Evolutionary conservation across 805 yeast species (phyloP), one percentile per base, ranked within the genome.

Genomic region (Candida fluviatilis): DNA sequence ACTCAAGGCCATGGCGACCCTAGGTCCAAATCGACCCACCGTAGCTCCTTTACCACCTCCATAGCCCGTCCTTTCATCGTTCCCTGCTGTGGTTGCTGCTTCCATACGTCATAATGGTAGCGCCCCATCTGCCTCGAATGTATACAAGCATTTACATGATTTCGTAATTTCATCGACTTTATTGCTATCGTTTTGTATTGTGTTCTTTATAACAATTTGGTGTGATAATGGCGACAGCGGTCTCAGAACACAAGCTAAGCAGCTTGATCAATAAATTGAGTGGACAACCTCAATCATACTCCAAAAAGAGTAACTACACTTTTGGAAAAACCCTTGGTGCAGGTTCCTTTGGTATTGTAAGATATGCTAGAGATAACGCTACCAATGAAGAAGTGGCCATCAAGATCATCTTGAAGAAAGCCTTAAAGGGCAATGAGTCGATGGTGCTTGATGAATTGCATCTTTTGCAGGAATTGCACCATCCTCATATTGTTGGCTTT

Each of bases 281-380:
- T 33, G 87, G 90, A 4, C 93, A 86, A 57, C 95, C 95, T 0
- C 71, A 66, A 10, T 75, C 84, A 5, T 82, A 82, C 50, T 54
- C 71, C 30, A 76, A 85, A 52, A 87, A 88, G 61, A 59, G 71
- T 34, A 70, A 76, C 42, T 90, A 87, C 53, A 76, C 80, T 6
- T 86, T 89, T 57, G 91, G 90, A 10, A 78, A 76, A 42, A 87
- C 96, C 0, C 64, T 90, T 10, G 98, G 98, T 7, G 97, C 97
- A 0, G 98, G 99, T 4, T 78, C 95, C 1, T 93, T 88, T 61
- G 98, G 99, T 28, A 82, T 91, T 2, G 98, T 91, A 3, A 73
- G 95, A 49, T 75, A 76, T 46, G 98, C 96, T 2, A 66, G 76
- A 27, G 62, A 65, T 40, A 63, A 61, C 46, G 51, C 42, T 24